phyloP scores from a whole-genome alignment of 768 basidiomycete species.

The Psilocybe cubensis region DNA sequence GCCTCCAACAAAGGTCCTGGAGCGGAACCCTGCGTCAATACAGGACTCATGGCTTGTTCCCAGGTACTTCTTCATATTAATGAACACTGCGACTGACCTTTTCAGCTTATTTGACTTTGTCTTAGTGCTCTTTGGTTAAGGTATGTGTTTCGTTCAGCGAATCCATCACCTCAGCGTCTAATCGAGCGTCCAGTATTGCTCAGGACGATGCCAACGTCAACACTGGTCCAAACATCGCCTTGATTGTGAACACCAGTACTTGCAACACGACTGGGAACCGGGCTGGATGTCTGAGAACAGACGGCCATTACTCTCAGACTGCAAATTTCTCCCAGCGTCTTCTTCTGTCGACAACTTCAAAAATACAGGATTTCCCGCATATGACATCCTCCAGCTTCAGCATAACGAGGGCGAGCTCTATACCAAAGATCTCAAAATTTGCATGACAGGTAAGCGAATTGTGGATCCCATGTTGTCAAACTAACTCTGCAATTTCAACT shows the following conservation, averaged over 20 bases:
- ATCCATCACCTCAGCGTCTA: not conserved
- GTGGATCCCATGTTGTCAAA: not conserved
- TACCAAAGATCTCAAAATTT: slow-evolving; percentile 34
- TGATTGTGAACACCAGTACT: slow-evolving; percentile 35
- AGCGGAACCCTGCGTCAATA: slow-evolving; percentile 15
- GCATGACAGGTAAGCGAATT: slow-evolving; percentile 31
- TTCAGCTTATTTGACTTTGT: not conserved
- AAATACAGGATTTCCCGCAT: slow-evolving; percentile 31
- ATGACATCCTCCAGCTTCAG: slow-evolving; percentile 33
- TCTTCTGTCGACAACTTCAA: slow-evolving; percentile 19
- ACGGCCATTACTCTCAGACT: slow-evolving; percentile 21
- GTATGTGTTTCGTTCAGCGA: slow-evolving; percentile 1
- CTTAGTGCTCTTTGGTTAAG: slow-evolving; percentile 25
- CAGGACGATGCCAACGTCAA: slow-evolving; percentile 35
- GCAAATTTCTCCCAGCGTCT: slow-evolving; percentile 10
- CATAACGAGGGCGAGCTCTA: slow-evolving; percentile 31
- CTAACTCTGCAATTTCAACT: not conserved
- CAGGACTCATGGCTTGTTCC: slow-evolving; percentile 30
- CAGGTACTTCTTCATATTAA: slow-evolving; percentile 26
- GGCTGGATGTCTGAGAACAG: slow-evolving; percentile 36
- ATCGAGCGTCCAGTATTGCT: slow-evolving; percentile 33
- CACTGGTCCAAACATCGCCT: slow-evolving; percentile 39
- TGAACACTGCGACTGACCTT: not conserved
- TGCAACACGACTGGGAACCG: slow-evolving; percentile 34
- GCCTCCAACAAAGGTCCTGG: slow-evolving; percentile 9